Percentiles rank a stretch among this genome's conserved stretches.
Evolutionary conservation across 2,329 filamentous ascomycete genomes (phyloP).

Genomic region (Apiospora saccharicola): DNA sequence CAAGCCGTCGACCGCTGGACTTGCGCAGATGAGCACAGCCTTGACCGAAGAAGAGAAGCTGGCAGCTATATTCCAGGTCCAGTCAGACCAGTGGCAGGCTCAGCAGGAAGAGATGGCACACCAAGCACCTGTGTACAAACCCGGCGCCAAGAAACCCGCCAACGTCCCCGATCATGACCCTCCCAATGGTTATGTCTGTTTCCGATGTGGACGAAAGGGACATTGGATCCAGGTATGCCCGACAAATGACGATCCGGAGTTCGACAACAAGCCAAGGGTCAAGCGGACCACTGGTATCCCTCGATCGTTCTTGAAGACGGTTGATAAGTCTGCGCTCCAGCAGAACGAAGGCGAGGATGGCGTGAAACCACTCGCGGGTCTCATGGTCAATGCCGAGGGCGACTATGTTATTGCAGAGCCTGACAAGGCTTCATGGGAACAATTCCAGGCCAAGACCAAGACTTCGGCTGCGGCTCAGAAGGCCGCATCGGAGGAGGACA

Average conservation of each 20-base stretch:
- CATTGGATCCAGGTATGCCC: slow-evolving; percentile 99
- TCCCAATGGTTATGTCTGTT: slow-evolving; percentile 93
- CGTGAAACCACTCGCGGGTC: slow-evolving; percentile 79
- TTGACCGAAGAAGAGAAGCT: slow-evolving; percentile 95
- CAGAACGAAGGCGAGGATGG: slow-evolving; percentile 75
- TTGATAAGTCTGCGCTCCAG: slow-evolving; percentile 86
- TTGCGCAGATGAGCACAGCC: slow-evolving; percentile 74
- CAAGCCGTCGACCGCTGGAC: slow-evolving; percentile 64
- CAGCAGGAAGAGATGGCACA: slow-evolving; percentile 94
- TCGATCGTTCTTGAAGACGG: slow-evolving; percentile 91
- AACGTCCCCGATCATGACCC: slow-evolving; percentile 93
- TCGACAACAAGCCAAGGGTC: slow-evolving; percentile 90
- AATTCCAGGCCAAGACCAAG: slow-evolving; percentile 94
- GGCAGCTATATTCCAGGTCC: slow-evolving; percentile 88
- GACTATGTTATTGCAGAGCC: slow-evolving; percentile 97
- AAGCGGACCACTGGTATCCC: slow-evolving; percentile 98
- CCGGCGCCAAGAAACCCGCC: slow-evolving; percentile 69
- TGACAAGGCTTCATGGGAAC: slow-evolving; percentile 95
- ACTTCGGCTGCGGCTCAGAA: slow-evolving; percentile 84
- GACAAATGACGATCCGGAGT: slow-evolving; percentile 97
- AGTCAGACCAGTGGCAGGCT: slow-evolving; percentile 90
- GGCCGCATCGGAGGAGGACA: slow-evolving; percentile 77
- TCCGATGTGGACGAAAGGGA: slow-evolving; percentile 95
- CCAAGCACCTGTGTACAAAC: slow-evolving; percentile 68
- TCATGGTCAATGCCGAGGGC: slow-evolving; percentile 98